Evolutionary conservation across 305 asterid genomes (phyloP).

Genomic region (Fraxinus platypoda): DNA sequence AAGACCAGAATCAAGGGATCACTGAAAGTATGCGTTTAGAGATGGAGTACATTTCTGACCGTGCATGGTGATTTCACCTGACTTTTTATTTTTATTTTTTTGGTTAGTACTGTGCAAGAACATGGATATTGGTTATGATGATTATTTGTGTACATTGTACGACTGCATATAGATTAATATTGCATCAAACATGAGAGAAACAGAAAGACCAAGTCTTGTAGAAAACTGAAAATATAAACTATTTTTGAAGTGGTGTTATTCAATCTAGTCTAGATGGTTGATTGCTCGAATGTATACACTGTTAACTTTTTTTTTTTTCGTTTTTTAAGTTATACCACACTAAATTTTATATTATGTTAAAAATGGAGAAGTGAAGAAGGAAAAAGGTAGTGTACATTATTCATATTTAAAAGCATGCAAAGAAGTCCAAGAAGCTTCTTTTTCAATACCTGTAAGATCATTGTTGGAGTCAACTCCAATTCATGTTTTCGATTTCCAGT

Average conservation of each 20-base stretch:
- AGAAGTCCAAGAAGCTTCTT: not conserved
- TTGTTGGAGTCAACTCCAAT: not conserved
- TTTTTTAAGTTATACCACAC: not conserved
- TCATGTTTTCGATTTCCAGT: not conserved
- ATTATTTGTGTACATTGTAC: not conserved
- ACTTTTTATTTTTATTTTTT: not conserved
- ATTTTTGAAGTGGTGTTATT: not conserved
- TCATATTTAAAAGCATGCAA: not conserved
- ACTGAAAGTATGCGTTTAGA: conserved; percentile 78
- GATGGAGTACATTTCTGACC: conserved; percentile 91
- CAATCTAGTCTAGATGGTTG: not conserved
- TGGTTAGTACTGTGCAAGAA: not conserved
- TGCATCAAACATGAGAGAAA: not conserved
- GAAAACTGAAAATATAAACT: not conserved
- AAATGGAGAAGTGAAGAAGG: not conserved
- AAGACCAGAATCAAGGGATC: conserved; percentile 54
- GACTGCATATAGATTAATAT: not conserved
- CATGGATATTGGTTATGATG: not conserved
- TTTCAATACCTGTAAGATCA: not conserved
- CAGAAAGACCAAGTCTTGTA: not conserved
- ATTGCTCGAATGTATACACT: not conserved
- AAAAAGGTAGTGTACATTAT: not conserved
- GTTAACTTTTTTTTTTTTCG: not conserved
- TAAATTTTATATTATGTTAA: not conserved
- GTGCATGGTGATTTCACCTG: conserved; percentile 70